Evolutionary conservation across 2,329 filamentous ascomycete species (phyloP).

Genomic region (Aspergillus brasiliensis): DNA sequence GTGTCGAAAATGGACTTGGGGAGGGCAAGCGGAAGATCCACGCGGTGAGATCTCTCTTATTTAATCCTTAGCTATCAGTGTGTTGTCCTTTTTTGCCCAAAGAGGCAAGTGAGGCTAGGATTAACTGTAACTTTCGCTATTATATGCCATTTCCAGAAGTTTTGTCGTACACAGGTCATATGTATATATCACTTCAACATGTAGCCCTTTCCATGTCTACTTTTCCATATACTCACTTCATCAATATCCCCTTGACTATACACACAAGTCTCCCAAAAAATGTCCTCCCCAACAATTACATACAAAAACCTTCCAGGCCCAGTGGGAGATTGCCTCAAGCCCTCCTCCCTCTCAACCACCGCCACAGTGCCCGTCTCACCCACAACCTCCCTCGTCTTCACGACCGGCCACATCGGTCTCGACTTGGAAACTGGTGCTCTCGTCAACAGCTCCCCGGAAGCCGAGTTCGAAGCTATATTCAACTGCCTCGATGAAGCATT

Average conservation of each 20-base stretch:
- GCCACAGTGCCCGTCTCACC: conserved; percentile 7
- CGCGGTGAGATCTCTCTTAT: not conserved
- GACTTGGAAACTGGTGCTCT: not conserved
- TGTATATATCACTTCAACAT: too few relatives aligned
- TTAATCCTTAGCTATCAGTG: too few relatives aligned
- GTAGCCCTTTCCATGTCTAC: too few relatives aligned
- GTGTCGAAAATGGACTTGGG: not conserved
- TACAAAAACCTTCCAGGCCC: conserved; percentile 17
- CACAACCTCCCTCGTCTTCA: conserved; percentile 3
- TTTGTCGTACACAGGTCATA: too few relatives aligned
- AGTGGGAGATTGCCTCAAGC: conserved; percentile 13
- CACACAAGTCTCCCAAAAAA: not conserved
- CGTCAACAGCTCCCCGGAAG: too few relatives aligned
- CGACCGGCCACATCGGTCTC: conserved; percentile 7
- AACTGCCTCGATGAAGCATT: conserved; percentile 18
- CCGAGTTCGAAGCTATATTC: conserved; percentile 19
- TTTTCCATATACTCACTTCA: too few relatives aligned
- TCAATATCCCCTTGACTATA: not conserved
- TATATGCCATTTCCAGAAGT: too few relatives aligned
- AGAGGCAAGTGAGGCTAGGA: not conserved
- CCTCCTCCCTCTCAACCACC: conserved; percentile 14
- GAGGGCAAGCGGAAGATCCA: not conserved
- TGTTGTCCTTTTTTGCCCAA: not conserved
- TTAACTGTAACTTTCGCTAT: too few relatives aligned
- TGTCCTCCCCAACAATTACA: not conserved